Conservation (phyloP, 2,329 filamentous ascomycete species). For the Colletotrichum tabaci region DNA sequence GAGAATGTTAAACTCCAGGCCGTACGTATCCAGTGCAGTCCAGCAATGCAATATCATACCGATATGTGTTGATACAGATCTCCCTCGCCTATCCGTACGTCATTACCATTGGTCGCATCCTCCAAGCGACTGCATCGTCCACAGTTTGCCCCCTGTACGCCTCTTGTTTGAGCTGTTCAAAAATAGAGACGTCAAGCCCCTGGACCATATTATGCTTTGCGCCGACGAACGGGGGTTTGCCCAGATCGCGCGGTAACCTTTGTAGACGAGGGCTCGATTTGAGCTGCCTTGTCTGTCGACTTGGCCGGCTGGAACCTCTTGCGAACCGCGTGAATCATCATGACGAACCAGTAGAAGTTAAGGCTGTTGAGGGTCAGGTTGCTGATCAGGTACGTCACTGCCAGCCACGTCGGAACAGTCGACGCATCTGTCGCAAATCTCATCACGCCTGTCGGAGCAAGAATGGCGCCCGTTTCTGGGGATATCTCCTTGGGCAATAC, state of each 20-base stretch:
- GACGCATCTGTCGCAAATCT: slow-evolving; percentile 64
- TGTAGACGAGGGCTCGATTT: slow-evolving; percentile 48
- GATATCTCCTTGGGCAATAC: slow-evolving; percentile 42
- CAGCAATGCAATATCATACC: neutral
- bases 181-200: neutral
- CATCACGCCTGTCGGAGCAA: slow-evolving; percentile 59
- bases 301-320: slow-evolving; percentile 73
- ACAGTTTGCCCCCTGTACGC: neutral
- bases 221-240: slow-evolving; percentile 45
- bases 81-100: neutral
- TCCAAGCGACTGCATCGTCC: neutral
- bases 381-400: slow-evolving; percentile 75
- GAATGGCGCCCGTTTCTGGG: slow-evolving; percentile 45
- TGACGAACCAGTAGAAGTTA: slow-evolving; percentile 89
- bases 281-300: slow-evolving; percentile 10
- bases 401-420: slow-evolving; percentile 79
- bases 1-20: neutral
- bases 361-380: slow-evolving; percentile 82
- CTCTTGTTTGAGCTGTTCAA: neutral
- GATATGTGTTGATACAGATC: neutral
- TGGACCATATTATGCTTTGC: slow-evolving; percentile 48
- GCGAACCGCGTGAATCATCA: slow-evolving; percentile 86
- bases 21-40: neutral
- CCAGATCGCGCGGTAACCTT: slow-evolving; percentile 50
- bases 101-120: neutral